Evolutionary conservation across 164 flowering plant genomes (phyloP).

Genomic region (Vitis amurensis): DNA sequence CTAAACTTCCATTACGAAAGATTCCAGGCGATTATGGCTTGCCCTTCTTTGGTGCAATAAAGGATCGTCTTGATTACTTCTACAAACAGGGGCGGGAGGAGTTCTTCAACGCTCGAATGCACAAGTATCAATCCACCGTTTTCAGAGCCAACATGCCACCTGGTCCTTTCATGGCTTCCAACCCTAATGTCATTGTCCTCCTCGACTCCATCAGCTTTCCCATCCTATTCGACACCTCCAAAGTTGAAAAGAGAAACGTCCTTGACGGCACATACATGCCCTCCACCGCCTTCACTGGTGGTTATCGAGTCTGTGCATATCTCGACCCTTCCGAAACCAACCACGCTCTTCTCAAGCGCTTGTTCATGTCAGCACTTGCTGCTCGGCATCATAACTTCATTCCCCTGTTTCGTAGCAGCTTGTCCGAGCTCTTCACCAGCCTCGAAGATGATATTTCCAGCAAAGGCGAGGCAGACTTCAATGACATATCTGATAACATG

Average conservation of each 20-base stretch:
- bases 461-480: constrained; percentile 25
- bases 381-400: constrained; percentile 18
- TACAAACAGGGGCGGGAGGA: constrained; percentile 39
- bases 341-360: constrained; percentile 24
- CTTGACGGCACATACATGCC: constrained; percentile 47
- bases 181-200: constrained; percentile 34
- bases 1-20: no score
- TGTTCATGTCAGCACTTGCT: constrained; percentile 15
- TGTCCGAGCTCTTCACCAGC: constrained; percentile 18
- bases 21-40: constrained; percentile 45
- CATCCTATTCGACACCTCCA: constrained; percentile 39
- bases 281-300: constrained; percentile 37
- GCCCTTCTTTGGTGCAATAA: constrained; percentile 31
- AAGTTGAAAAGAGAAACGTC: constrained; percentile 39
- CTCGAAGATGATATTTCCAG: constrained; percentile 22
- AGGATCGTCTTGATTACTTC: constrained; percentile 43
- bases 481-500: constrained; percentile 13
- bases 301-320: constrained; percentile 29
- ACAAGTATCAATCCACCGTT: constrained; percentile 36
- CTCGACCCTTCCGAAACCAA: constrained; percentile 41
- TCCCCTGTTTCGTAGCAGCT: constrained; percentile 22
- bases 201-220: constrained; percentile 43
- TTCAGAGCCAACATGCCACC: constrained; percentile 48
- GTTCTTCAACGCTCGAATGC: constrained; percentile 29
- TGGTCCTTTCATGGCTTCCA: constrained; percentile 35